These are phyloP conservation scores for Cadophora sp. DNA, from an alignment of 2,329 filamentous ascomycete genomes.

Conservation along the genomic window DNA sequence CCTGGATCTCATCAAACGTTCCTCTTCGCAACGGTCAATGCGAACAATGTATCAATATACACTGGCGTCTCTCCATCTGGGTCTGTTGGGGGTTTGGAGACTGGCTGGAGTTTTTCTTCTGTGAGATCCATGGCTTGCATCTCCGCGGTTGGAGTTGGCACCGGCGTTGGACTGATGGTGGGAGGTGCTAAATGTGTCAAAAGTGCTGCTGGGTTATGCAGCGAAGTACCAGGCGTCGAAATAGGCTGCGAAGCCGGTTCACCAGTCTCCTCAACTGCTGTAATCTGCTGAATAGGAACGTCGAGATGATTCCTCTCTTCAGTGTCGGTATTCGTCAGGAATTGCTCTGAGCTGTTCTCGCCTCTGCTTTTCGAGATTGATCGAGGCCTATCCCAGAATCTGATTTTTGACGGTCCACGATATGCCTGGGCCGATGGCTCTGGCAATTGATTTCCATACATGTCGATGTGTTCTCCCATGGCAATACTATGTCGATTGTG, in stretches of 20 bases:
- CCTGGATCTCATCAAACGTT: not conserved
- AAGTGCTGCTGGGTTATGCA: not conserved
- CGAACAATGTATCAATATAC: constrained; percentile 16
- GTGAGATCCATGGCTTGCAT: not conserved
- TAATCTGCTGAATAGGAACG: constrained; percentile 60
- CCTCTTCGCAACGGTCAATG: constrained; percentile 12
- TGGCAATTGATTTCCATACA: constrained; percentile 22
- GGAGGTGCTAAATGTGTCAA: not conserved
- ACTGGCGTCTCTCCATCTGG: not conserved
- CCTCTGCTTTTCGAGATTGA: constrained; percentile 16
- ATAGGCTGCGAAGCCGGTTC: not conserved
- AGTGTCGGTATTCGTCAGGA: constrained; percentile 27
- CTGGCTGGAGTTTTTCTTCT: not conserved
- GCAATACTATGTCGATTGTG: constrained; percentile 19
- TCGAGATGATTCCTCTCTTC: constrained; percentile 57
- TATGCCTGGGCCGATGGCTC: constrained; percentile 1
- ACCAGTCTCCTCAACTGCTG: not conserved
- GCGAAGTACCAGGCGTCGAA: not conserved
- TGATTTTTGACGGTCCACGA: constrained; percentile 23
- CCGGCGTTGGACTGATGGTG: not conserved
- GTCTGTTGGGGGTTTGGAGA: not conserved
- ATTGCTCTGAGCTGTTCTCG: constrained; percentile 33
- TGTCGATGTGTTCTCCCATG: constrained; percentile 22
- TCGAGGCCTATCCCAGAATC: constrained; percentile 26
- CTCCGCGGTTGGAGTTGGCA: not conserved